Evolutionary conservation across 805 yeast genomes (phyloP).

Genomic region (Maudiozyma bulderi): DNA sequence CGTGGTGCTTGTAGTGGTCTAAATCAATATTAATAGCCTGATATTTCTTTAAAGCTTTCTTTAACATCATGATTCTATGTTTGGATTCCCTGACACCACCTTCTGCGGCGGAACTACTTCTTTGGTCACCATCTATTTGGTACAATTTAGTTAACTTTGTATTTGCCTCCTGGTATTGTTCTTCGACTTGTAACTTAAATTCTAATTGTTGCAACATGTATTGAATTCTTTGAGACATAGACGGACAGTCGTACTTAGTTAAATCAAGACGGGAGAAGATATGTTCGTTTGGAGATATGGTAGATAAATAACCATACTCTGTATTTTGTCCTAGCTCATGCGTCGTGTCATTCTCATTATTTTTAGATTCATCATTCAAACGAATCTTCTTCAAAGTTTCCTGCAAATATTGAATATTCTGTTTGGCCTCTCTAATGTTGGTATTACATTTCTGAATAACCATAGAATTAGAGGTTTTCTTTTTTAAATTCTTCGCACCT

Average conservation of each 20-base stretch:
- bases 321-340: constrained; percentile 5
- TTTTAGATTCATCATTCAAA: constrained; percentile 9
- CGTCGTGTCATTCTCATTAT: constrained; percentile 3
- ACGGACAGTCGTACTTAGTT: constrained; percentile 86
- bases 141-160: constrained; percentile 81
- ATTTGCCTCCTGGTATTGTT: constrained; percentile 86
- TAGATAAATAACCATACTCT: constrained; percentile 30
- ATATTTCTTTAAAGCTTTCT: constrained; percentile 75
- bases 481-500: constrained; percentile 76
- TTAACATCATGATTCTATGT: constrained; percentile 74
- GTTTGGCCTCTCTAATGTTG: constrained; percentile 82
- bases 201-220: constrained; percentile 92
- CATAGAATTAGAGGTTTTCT: constrained; percentile 64
- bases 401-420: constrained; percentile 81
- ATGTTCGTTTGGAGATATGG: constrained; percentile 28
- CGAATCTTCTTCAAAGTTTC: constrained; percentile 58
- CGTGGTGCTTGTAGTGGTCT: constrained; percentile 48
- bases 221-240: constrained; percentile 88
- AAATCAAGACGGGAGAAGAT: constrained; percentile 64
- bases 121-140: constrained; percentile 83
- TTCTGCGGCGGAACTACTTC: constrained; percentile 78
- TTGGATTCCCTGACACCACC: constrained; percentile 78
- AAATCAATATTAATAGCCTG: constrained; percentile 74
- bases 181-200: constrained; percentile 87
- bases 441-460: constrained; percentile 89